phyloP scores from a whole-genome alignment of 257 asterid species.

The Fraxinus pennsylvanica region DNA sequence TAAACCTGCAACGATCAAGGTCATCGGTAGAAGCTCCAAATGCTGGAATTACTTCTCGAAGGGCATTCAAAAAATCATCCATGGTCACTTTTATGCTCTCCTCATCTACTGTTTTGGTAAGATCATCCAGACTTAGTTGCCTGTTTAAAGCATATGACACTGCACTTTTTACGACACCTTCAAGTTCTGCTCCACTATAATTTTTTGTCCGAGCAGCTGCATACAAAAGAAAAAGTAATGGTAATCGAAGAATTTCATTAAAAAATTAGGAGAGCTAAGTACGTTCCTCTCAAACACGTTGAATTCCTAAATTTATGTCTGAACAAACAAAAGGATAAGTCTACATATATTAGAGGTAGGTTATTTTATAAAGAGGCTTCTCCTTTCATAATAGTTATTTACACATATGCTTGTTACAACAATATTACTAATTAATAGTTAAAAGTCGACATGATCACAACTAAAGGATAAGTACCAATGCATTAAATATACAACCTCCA shows the following conservation, averaged over 20 bases:
- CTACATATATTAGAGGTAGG: not conserved
- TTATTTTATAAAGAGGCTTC: not conserved
- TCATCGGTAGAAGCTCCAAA: slow-evolving; percentile 99
- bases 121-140: slow-evolving; percentile 88
- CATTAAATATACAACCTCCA: not conserved
- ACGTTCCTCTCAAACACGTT: not conserved
- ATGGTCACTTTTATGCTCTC: slow-evolving; percentile 88
- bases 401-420: not conserved
- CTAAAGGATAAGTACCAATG: not conserved
- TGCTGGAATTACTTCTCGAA: slow-evolving; percentile 86
- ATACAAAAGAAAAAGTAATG: slow-evolving; percentile 25
- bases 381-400: not conserved
- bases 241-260: not conserved
- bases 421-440: too few relatives aligned
- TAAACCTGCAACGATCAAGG: slow-evolving; percentile 96
- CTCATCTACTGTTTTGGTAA: slow-evolving; percentile 88
- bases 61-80: slow-evolving; percentile 85
- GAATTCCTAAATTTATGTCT: not conserved
- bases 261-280: not conserved
- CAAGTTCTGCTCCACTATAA: slow-evolving; percentile 98
- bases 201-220: slow-evolving; percentile 98
- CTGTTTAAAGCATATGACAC: slow-evolving; percentile 95
- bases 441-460: not conserved
- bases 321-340: not conserved
- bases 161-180: slow-evolving; percentile 99